These are phyloP conservation scores for Fusarium metavorans DNA, from an alignment of 2,329 filamentous ascomycete species.

Conservation along the genomic window DNA sequence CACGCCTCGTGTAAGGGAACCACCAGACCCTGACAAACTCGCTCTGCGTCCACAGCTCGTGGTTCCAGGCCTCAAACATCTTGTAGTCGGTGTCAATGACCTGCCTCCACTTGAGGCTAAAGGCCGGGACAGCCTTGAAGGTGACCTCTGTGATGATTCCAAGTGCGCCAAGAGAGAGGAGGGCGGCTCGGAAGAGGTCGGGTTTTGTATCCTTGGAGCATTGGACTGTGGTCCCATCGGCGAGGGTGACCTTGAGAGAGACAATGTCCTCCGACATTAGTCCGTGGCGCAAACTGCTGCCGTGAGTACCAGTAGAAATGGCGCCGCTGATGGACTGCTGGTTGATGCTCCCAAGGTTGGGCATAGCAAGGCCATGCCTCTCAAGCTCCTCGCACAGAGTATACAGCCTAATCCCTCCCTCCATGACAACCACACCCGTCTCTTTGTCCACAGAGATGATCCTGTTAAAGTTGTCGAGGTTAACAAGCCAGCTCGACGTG, in stretches of 20 bases:
- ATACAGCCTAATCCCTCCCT: conserved; percentile 89
- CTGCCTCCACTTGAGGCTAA: conserved; percentile 90
- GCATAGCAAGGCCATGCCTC: conserved; percentile 82
- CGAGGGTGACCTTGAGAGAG: conserved; percentile 82
- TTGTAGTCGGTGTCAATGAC: conserved; percentile 77
- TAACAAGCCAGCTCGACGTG: conserved; percentile 94
- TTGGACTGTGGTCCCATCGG: conserved; percentile 78
- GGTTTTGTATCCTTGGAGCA: conserved; percentile 78
- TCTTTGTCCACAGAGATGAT: conserved; percentile 77
- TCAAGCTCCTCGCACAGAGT: conserved; percentile 81
- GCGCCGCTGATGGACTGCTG: conserved; percentile 93
- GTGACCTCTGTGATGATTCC: conserved; percentile 93
- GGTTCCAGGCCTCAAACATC: conserved; percentile 79
- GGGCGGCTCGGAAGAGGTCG: conserved; percentile 87
- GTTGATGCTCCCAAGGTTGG: conserved; percentile 94
- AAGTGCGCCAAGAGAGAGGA: conserved; percentile 88
- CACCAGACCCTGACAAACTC: conserved; percentile 98
- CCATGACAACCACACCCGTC: conserved; percentile 77
- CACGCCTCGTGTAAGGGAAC: conserved; percentile 91
- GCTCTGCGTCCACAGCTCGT: conserved; percentile 81
- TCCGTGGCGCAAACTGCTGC: conserved; percentile 85
- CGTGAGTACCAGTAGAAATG: conserved; percentile 93
- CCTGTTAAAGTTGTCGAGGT: conserved; percentile 84
- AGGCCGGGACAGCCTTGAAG: conserved; percentile 82
- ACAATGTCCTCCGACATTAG: conserved; percentile 84